Evolutionary conservation across 2,329 filamentous ascomycete genomes (phyloP).

Genomic region (Ilyonectria mors-panacis): DNA sequence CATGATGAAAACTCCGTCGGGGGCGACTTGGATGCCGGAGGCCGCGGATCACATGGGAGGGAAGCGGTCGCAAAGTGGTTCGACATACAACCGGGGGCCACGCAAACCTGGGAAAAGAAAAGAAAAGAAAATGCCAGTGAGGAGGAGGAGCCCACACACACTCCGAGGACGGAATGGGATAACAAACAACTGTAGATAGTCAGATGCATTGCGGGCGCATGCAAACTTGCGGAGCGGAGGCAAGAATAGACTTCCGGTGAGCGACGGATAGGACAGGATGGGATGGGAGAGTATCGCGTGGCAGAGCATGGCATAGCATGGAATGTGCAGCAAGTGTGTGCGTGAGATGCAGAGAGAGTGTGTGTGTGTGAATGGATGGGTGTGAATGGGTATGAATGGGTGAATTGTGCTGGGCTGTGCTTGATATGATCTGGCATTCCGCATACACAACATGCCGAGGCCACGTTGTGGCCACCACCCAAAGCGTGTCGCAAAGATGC

Average conservation of each 20-base stretch:
- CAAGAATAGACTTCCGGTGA: neutral
- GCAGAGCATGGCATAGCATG: neutral
- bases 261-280: neutral
- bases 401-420: neutral
- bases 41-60: constrained; percentile 28
- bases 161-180: neutral
- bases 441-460: constrained; percentile 22
- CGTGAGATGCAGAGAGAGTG: neutral
- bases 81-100: constrained; percentile 10
- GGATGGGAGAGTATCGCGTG: neutral
- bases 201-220: constrained; percentile 18
- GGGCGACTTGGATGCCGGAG: constrained; percentile 16
- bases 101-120: constrained; percentile 27
- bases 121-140: neutral
- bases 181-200: neutral
- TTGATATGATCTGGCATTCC: constrained; percentile 10
- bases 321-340: neutral
- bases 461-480: constrained; percentile 31
- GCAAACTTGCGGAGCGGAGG: constrained; percentile 16
- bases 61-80: constrained; percentile 15
- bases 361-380: too few species aligned
- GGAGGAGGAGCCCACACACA: neutral
- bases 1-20: neutral
- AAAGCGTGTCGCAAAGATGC: neutral
- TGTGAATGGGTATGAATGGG: too few species aligned